Conservation (phyloP, 306 rosid genomes). For the Sindora glabra region DNA sequence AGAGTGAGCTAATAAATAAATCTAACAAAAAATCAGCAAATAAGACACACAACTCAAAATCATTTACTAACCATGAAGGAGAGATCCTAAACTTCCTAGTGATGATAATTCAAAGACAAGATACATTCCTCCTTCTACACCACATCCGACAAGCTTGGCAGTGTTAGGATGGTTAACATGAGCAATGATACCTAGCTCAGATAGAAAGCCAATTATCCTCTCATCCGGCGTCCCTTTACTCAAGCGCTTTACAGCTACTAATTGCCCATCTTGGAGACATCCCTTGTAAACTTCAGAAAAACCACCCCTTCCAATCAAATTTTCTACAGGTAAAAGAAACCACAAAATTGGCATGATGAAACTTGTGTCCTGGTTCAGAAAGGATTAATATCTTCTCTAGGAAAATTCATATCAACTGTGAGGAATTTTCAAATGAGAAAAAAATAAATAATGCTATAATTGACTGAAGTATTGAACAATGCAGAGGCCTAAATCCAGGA, state of each 20-base stretch:
- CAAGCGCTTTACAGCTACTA: constrained; percentile 59
- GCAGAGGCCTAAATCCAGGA: background rate
- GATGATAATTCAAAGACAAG: constrained; percentile 62
- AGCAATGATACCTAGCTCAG: constrained; percentile 70
- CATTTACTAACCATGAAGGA: constrained; percentile 58
- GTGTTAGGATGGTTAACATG: constrained; percentile 69
- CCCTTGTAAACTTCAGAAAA: constrained; percentile 71
- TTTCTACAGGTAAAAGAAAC: constrained; percentile 31
- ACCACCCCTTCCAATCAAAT: constrained; percentile 77
- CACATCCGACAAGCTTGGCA: constrained; percentile 66
- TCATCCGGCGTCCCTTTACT: constrained; percentile 52
- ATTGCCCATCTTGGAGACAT: constrained; percentile 47
- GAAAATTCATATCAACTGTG: no score
- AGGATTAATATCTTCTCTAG: background rate
- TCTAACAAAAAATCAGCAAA: background rate
- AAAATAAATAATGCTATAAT: background rate
- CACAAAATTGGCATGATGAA: background rate
- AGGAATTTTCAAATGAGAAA: background rate
- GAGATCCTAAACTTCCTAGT: constrained; percentile 65
- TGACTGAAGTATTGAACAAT: background rate
- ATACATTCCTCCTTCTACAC: constrained; percentile 65
- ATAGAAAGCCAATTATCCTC: constrained; percentile 48
- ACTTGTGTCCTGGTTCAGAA: background rate
- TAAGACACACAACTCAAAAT: background rate
- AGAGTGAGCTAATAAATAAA: background rate